These are phyloP conservation scores for Protomyces arabidopsidicola DNA, from an alignment of 1,139 yeast species.

Conservation along the genomic window DNA sequence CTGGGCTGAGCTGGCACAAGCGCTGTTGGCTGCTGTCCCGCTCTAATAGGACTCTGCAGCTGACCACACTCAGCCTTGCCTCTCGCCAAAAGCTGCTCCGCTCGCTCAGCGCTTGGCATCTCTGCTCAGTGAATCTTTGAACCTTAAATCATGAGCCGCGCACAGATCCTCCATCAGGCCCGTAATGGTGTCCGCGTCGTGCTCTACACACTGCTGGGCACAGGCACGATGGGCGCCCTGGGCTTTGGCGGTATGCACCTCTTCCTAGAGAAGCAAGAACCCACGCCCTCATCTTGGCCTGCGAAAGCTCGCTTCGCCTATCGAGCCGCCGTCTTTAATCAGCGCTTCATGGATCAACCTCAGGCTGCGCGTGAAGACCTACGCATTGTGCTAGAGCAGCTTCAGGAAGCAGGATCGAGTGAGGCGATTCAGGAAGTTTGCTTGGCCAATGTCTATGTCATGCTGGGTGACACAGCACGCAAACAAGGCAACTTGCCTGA, in stretches of 20 bases:
- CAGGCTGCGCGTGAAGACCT: constrained; percentile 4
- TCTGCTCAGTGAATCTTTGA: too few species aligned
- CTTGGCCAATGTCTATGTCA: constrained; percentile 1
- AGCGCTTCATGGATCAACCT: constrained; percentile 9
- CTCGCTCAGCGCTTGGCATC: too few species aligned
- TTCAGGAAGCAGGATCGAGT: background rate
- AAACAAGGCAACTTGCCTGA: background rate
- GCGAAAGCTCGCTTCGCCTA: constrained; percentile 6
- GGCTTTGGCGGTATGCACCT: constrained; percentile 18
- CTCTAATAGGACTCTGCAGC: too few species aligned
- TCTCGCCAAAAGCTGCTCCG: too few species aligned
- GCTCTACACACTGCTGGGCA: constrained; percentile 4
- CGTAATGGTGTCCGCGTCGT: constrained; percentile 21
- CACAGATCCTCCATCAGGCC: constrained; percentile 1
- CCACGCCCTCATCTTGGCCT: constrained; percentile 22
- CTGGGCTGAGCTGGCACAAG: too few species aligned
- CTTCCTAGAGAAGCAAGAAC: constrained; percentile 8
- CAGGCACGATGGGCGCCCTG: constrained; percentile 8
- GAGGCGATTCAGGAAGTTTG: background rate
- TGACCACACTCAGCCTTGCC: too few species aligned
- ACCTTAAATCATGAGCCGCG: constrained; percentile 5
- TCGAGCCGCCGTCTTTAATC: constrained; percentile 23
- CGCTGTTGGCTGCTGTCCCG: too few species aligned
- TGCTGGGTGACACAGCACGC: constrained; percentile 10
- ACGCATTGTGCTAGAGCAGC: background rate